Evolutionary conservation across 768 basidiomycete genomes (phyloP).

Genomic region (Hericium rajendrae): DNA sequence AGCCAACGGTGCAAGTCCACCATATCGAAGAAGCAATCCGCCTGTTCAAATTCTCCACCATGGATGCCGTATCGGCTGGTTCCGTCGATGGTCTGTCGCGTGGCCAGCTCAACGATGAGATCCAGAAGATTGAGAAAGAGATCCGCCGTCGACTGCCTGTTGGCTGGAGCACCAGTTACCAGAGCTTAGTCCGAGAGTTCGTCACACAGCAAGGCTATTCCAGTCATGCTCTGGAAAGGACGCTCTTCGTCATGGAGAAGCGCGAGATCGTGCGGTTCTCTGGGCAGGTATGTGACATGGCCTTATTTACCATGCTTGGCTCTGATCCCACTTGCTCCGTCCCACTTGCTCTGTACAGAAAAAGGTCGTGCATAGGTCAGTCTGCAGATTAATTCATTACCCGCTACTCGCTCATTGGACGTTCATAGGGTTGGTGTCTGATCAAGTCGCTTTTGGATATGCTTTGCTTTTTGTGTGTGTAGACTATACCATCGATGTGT

Average conservation of each 20-base stretch:
- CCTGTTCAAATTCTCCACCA: constrained; percentile 96
- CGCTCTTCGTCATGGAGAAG: constrained; percentile 88
- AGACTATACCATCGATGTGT: neutral
- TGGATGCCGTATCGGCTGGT: constrained; percentile 96
- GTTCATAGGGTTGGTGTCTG: constrained; percentile 11
- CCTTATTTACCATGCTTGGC: neutral
- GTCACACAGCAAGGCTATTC: constrained; percentile 88
- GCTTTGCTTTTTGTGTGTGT: neutral
- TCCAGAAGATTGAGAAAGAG: constrained; percentile 83
- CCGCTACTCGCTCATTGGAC: neutral
- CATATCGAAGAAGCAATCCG: constrained; percentile 98
- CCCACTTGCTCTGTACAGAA: constrained; percentile 5
- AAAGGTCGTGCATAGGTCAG: constrained; percentile 16
- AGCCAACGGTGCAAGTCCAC: constrained; percentile 76
- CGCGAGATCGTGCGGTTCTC: constrained; percentile 90
- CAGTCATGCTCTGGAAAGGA: constrained; percentile 83
- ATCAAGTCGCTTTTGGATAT: neutral
- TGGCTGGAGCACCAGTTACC: constrained; percentile 96
- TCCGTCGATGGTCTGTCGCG: constrained; percentile 88
- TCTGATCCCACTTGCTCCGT: neutral
- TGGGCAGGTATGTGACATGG: constrained; percentile 35
- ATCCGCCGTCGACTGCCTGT: constrained; percentile 75
- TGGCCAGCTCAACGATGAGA: constrained; percentile 89
- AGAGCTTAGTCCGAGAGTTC: constrained; percentile 87
- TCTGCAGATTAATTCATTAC: neutral